Conservation (phyloP, 106 monocot genomes). For the Phalaenopsis equestris region DNA sequence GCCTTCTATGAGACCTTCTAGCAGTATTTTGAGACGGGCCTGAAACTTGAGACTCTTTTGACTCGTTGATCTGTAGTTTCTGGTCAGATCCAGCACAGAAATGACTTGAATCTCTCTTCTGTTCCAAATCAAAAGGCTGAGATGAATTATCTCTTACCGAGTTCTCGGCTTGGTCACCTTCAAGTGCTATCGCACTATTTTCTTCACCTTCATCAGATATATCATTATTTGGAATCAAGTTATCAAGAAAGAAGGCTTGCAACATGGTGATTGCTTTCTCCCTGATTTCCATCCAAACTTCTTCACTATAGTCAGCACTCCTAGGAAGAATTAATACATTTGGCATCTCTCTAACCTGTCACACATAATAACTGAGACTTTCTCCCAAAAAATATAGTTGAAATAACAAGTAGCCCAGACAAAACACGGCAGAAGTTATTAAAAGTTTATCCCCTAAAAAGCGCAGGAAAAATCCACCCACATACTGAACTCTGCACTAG, state of each 20-base stretch:
- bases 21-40: conserved; percentile 36
- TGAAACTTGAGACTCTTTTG: conserved; percentile 53
- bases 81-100: conserved; percentile 24
- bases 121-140: conserved; percentile 27
- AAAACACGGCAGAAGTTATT: background rate
- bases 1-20: conserved; percentile 52
- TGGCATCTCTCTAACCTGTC: conserved; percentile 96
- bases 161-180: conserved; percentile 44
- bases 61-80: conserved; percentile 25
- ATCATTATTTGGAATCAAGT: conserved; percentile 57
- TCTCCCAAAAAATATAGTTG: background rate
- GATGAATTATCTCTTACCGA: conserved; percentile 31
- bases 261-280: conserved; percentile 79
- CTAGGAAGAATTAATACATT: conserved; percentile 93
- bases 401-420: background rate
- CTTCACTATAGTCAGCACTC: conserved; percentile 99
- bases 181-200: conserved; percentile 44
- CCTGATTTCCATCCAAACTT: conserved; percentile 97
- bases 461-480: background rate
- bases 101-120: conserved; percentile 37
- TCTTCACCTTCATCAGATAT: conserved; percentile 76
- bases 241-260: conserved; percentile 77
- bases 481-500: background rate
- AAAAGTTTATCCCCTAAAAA: background rate
- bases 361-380: background rate